Base-by-base conservation (phyloP, 208 protist genomes). In the Trypanosoma platydactyli region DNA sequence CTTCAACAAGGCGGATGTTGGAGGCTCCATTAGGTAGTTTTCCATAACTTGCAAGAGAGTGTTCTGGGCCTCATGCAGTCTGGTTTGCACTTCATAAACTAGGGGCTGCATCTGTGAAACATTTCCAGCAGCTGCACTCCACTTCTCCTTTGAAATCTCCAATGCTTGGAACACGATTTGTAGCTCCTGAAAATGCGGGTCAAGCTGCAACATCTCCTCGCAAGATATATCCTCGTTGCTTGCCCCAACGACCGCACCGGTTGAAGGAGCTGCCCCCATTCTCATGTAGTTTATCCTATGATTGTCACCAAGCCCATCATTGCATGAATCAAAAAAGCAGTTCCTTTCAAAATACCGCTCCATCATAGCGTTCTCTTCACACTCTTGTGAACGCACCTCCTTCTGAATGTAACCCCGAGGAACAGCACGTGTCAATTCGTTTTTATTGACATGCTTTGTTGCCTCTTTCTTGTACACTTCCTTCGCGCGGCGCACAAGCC, bases 401-500 rank as follows among this genome's bases (percentile, higher is more conserved):
- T 5, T 20, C 9, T 50, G 25, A 22, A 12, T 3, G 24, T 38
- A 48, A 50, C 3, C 33, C 15, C 15, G 7, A 13, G 13, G 4
- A 15, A 50, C n/a, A 29, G 6, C 15, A 61, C 56, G 41, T 7
- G 20, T 3, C 3, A 61, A n/a, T 0, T 50, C 41, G 33, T 16
- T 50, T 46, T 13, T 24, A 22, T 51, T 20, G 3, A 3, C 12
- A 18, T 30, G 18, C 9, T 52, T 53, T 30, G 51, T 16, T 29
- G 9, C 42, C 38, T 64, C 18, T 29, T 5, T 44, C 48, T 20
- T 45, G 33, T 56, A 73, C 9, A 48, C 15, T 15, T 48, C 52
- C 25, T 58, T 73, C 20, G 58, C 51, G 27, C 59, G 33, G 41
- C 59, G 68, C 44, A 73, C 61, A 24, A 66, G 13, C 59, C 57